Conservation (phyloP, 345 rosid species). For the Bretschneidera sinensis region DNA sequence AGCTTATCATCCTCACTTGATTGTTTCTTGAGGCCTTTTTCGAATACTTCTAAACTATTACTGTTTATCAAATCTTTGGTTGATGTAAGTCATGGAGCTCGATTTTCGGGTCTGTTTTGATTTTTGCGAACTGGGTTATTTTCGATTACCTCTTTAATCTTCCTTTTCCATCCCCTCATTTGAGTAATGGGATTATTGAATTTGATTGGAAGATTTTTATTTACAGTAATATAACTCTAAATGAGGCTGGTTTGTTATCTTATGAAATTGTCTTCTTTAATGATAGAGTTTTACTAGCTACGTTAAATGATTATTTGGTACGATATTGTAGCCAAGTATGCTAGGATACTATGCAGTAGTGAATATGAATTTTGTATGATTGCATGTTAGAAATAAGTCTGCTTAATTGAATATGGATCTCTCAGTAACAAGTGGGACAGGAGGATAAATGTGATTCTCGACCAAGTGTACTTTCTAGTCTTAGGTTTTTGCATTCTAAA, state of each 20-base stretch:
- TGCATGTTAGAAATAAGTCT: not conserved
- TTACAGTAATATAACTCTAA: no score
- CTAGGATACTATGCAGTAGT: not conserved
- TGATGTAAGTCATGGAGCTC: conserved; percentile 12
- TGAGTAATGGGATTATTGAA: not conserved
- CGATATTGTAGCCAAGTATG: not conserved
- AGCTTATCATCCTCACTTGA: conserved; percentile 1
- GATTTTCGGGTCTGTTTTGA: not conserved
- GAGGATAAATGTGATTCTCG: not conserved
- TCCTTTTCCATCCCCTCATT: not conserved
- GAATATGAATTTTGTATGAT: not conserved
- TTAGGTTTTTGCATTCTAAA: no score
- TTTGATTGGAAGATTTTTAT: not conserved
- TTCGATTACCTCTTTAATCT: conserved; percentile 1
- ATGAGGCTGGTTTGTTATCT: not conserved
- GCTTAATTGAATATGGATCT: not conserved
- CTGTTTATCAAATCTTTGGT: not conserved
- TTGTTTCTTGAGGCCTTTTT: not conserved
- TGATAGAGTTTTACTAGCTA: conserved; percentile 1
- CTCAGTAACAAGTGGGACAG: not conserved
- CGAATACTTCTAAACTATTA: not conserved
- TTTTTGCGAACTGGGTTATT: conserved; percentile 1
- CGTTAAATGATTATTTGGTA: no score
- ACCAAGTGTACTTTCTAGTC: no score
- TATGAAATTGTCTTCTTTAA: not conserved